phyloP scores from a whole-genome alignment of 129 eudicot genomes.

The Dittrichia graveolens region DNA sequence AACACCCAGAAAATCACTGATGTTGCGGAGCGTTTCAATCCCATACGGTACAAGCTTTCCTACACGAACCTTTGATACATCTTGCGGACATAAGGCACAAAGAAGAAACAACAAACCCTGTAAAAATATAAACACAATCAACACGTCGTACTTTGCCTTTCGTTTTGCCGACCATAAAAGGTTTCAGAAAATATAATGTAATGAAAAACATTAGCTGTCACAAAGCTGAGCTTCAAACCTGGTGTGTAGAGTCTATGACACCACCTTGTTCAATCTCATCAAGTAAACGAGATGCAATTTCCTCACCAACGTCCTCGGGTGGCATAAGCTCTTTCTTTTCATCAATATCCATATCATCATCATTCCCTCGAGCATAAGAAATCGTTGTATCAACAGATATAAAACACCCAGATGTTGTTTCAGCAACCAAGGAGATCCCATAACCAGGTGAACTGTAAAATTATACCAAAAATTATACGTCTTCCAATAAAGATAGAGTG shows the following conservation, averaged over 20 bases:
- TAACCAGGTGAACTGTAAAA: slow-evolving; percentile 87
- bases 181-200: too few species aligned
- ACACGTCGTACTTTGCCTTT: too few species aligned
- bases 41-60: slow-evolving; percentile 93
- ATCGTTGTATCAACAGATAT: slow-evolving; percentile 81
- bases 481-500: too few species aligned
- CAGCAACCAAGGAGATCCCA: slow-evolving; percentile 91
- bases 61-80: slow-evolving; percentile 89
- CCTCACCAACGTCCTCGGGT: slow-evolving; percentile 82
- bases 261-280: slow-evolving; percentile 95
- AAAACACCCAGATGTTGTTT: slow-evolving; percentile 85
- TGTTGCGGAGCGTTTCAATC: slow-evolving; percentile 71
- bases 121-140: background rate
- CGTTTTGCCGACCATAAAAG: too few species aligned
- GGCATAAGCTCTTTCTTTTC: slow-evolving; percentile 78
- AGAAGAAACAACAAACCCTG: slow-evolving; percentile 97
- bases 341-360: slow-evolving; percentile 55
- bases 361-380: slow-evolving; percentile 55
- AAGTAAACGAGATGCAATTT: slow-evolving; percentile 70
- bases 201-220: too few species aligned
- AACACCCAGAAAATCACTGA: slow-evolving; percentile 79
- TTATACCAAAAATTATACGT: too few species aligned
- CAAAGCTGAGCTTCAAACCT: slow-evolving; percentile 48
- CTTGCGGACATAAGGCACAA: slow-evolving; percentile 91
- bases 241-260: slow-evolving; percentile 93